Base-by-base conservation (phyloP, 1,284 basidiomycete genomes). In the Moesziomyces antarcticus region DNA sequence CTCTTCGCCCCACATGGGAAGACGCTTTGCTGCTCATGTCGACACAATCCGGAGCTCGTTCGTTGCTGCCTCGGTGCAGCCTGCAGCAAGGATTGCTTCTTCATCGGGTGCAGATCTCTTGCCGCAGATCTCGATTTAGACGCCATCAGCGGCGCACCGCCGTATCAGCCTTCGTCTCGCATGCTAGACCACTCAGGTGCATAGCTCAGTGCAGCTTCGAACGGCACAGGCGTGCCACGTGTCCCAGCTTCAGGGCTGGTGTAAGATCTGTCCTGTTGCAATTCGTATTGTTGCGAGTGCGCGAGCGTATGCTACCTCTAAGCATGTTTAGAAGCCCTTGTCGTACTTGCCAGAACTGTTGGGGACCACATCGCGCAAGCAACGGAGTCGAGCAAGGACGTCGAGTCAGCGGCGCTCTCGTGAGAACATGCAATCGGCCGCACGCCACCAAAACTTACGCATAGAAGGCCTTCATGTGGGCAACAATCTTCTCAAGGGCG, bases 401-500 rank as follows among this genome's bases (percentile, higher is more conserved):
- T 33, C 30, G 13, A 13, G 30, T 33, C 30, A 33, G 30, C 30
- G 10, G 8, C 30, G 11, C 6, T 33, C 30, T 33, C 13, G 30
- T 33, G 13, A 33, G 30, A 33, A 13, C 30, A 13, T 33, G 30
- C 10, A 33, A 13, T 33, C 30, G 30, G 11, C 30, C 10, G 30
- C 13, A 13, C 30, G 30, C 30, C 13, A 33, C 30, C 30, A 13
- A 33, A 33, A 74, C 80, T 60, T 72, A 82, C 78, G 65, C 74
- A 48, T 82, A 96, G 85, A 93, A 92, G 10, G 85, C 85, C 79
- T 92, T 88, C 87, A 94, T 87, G 73, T 89, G 87, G 56, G 82
- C 85, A 53, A 95, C 90, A 75, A 93, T 92, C 50, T 83, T 85
- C 79, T 90, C 88, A 48, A 98, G 87, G 3, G 90, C 91, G 3